Conservation (phyloP, 2,329 filamentous ascomycete species). For the Pseudogymnoascus sp. region DNA sequence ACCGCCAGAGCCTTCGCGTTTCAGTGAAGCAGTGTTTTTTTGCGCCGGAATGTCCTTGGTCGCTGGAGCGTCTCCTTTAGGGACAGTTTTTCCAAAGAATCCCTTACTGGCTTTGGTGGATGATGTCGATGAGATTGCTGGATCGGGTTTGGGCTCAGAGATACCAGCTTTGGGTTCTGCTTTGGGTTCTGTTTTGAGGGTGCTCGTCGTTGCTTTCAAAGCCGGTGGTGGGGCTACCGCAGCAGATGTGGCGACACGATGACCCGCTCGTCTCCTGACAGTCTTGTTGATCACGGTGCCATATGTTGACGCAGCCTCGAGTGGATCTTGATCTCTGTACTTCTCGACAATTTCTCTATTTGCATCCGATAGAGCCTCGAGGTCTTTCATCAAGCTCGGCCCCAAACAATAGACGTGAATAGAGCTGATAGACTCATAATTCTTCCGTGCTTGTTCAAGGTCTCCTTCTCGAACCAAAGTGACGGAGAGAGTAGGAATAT, state of each 20-base stretch:
- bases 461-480: constrained; percentile 66
- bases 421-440: constrained; percentile 65
- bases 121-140: constrained; percentile 12
- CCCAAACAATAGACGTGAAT: constrained; percentile 86
- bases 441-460: constrained; percentile 42
- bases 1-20: constrained; percentile 53
- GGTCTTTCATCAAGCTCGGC: constrained; percentile 43
- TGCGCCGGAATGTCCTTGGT: constrained; percentile 24
- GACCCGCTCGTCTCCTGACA: constrained; percentile 43
- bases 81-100: constrained; percentile 33
- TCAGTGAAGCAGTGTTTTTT: constrained; percentile 33
- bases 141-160: constrained; percentile 17
- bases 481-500: constrained; percentile 47
- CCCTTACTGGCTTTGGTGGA: constrained; percentile 21
- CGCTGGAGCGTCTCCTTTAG: constrained; percentile 13
- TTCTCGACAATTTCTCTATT: constrained; percentile 55
- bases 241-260: constrained; percentile 19
- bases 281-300: constrained; percentile 70
- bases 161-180: constrained; percentile 19
- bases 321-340: constrained; percentile 50
- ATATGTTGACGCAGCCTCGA: constrained; percentile 54
- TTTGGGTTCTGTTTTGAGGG: constrained; percentile 12
- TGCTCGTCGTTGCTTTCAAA: constrained; percentile 27
- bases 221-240: constrained; percentile 33
- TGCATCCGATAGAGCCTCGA: constrained; percentile 65